These are phyloP conservation scores for Musa troglodytarum DNA, from an alignment of 176 grass and related monocot species.

Conservation along the genomic window DNA sequence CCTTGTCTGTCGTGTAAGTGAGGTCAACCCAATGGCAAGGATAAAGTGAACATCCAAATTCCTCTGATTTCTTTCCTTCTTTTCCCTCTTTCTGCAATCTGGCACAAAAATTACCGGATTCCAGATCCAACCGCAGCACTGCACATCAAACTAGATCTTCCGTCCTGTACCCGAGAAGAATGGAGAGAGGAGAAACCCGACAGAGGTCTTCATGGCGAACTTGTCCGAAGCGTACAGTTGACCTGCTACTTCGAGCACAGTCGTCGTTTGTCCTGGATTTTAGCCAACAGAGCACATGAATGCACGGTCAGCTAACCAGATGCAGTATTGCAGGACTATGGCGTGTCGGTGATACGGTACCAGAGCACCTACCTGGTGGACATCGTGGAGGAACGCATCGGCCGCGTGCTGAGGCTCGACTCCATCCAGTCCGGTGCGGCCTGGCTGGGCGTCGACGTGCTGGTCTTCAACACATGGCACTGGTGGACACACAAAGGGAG, in stretches of 20 bases:
- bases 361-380: constrained; percentile 83
- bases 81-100: too few relatives aligned
- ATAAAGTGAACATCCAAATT: too few relatives aligned
- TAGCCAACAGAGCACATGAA: background rate
- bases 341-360: constrained; percentile 60
- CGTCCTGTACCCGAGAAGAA: background rate
- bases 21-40: too few relatives aligned
- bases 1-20: too few relatives aligned
- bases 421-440: constrained; percentile 54
- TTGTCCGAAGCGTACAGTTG: too few relatives aligned
- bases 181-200: background rate
- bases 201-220: too few relatives aligned
- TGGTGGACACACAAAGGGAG: constrained; percentile 97
- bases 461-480: constrained; percentile 94
- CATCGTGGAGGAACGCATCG: constrained; percentile 48
- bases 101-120: background rate
- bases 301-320: background rate
- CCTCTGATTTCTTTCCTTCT: too few relatives aligned
- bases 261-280: background rate
- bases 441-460: constrained; percentile 59
- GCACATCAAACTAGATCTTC: background rate
- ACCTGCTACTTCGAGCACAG: too few relatives aligned
- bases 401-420: constrained; percentile 80
- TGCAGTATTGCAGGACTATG: constrained; percentile 46
- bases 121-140: background rate